phyloP scores from a whole-genome alignment of 805 yeast species.

The Candida verbasci region DNA sequence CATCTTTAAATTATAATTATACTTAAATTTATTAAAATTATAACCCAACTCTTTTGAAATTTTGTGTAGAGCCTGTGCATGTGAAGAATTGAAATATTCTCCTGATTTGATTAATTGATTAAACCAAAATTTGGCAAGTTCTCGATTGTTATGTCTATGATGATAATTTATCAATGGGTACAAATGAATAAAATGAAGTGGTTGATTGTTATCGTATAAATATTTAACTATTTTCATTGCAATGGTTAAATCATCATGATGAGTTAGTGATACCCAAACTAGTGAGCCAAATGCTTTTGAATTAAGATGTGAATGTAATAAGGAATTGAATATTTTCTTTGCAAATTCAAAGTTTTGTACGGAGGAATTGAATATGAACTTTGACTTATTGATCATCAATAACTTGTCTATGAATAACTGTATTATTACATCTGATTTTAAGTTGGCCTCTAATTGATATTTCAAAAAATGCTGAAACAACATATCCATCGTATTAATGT shows the following conservation, averaged over 20 bases:
- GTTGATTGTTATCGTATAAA: slow-evolving; percentile 21
- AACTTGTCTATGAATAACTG: slow-evolving; percentile 19
- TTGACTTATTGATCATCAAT: slow-evolving; percentile 9
- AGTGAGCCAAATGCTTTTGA: slow-evolving; percentile 26
- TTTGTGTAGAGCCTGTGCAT: slow-evolving; percentile 23
- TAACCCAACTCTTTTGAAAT: slow-evolving; percentile 34
- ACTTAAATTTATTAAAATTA: slow-evolving; percentile 31
- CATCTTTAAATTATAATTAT: slow-evolving; percentile 19
- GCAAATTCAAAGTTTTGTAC: slow-evolving; percentile 19
- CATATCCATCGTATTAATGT: slow-evolving; percentile 1
- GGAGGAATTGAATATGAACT: neutral
- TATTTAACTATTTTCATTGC: slow-evolving; percentile 26
- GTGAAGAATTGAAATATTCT: slow-evolving; percentile 22
- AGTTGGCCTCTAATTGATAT: neutral
- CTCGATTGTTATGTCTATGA: slow-evolving; percentile 24
- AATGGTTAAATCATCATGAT: slow-evolving; percentile 30
- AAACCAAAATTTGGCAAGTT: slow-evolving; percentile 36
- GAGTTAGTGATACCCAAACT: slow-evolving; percentile 23
- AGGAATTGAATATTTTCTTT: slow-evolving; percentile 19
- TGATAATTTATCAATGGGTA: slow-evolving; percentile 37
- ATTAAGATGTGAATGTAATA: slow-evolving; percentile 12
- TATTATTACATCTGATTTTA: slow-evolving; percentile 1
- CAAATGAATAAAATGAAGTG: slow-evolving; percentile 36
- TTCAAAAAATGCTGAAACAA: neutral
- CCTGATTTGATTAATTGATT: slow-evolving; percentile 27